Conservation (phyloP, 306 rosid genomes). For the Glycine tomentella region DNA sequence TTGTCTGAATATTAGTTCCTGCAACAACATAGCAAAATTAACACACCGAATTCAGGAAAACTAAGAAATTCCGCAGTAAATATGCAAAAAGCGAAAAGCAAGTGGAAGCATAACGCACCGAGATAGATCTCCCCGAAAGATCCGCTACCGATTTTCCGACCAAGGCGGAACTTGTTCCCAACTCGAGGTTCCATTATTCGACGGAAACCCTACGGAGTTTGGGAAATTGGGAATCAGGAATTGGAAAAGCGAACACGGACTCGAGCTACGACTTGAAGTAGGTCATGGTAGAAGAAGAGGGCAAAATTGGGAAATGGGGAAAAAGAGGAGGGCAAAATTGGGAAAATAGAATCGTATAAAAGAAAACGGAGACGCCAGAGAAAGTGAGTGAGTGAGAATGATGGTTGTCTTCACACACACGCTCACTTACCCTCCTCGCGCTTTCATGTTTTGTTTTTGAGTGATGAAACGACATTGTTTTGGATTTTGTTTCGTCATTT, state of each 20-base stretch:
- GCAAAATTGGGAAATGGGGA: conserved; percentile 36
- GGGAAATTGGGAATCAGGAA: conserved; percentile 23
- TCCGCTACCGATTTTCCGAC: conserved; percentile 98
- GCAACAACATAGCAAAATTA: conserved; percentile 20
- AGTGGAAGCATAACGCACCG: conserved; percentile 51
- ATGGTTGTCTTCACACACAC: conserved; percentile 40
- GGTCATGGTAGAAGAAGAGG: conserved; percentile 42
- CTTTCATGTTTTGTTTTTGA: conserved; percentile 46
- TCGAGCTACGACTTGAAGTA: conserved; percentile 51
- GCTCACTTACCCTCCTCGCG: conserved; percentile 38
- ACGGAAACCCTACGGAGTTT: conserved; percentile 46
- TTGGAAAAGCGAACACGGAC: conserved; percentile 34
- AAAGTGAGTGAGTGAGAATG: not conserved
- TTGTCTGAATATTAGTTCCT: conserved; percentile 95
- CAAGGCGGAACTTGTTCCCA: conserved; percentile 94
- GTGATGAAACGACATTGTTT: conserved; percentile 29
- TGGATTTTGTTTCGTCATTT: not conserved
- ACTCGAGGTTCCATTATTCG: conserved; percentile 92
- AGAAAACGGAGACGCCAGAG: conserved; percentile 34
- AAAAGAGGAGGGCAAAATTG: conserved; percentile 48
- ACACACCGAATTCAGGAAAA: not conserved
- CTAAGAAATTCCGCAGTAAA: not conserved
- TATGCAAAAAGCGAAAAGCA: not conserved
- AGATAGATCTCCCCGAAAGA: conserved; percentile 98
- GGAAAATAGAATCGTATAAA: conserved; percentile 23